Evolutionary conservation across 768 basidiomycete genomes (phyloP), one percentile per base, ranked within the genome.

Genomic region (Phlebiopsis gigantea): DNA sequence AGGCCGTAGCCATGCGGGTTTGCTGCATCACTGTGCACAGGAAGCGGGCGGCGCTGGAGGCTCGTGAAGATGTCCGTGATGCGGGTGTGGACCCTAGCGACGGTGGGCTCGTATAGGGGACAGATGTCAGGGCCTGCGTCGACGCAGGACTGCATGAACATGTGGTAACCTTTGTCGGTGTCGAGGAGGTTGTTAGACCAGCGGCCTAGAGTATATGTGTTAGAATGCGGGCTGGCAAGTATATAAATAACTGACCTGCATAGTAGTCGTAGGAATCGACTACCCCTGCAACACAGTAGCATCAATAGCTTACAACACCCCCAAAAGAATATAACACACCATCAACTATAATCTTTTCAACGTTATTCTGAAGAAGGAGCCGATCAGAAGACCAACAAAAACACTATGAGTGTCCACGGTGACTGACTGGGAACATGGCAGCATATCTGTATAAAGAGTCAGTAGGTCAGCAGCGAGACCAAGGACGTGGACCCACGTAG

Each of bases 321-420:
- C 8, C 17, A 21, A 21, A 6, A 12, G 17, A 28, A 24, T 24
- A 17, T 6, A 25, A 25, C 46, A 9, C n/a, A 55, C 70, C 70
- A 53, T 71, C 70, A 25, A 71, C 63, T 34, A 70, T 59, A 1
- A 71, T 30, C 2, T 68, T 62, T 21, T 61, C 70, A 5, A 71
- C 63, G 51, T 71, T 63, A 58, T 70, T 65, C 58, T 59, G 46
- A 8, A 24, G 19, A 24, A 14, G 14, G n/a, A 34, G 9, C 2
- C 5, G 22, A 28, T 24, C 19, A 44, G 41, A 29, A 30, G 8
- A 3, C 10, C 6, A 5, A 21, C 10, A 1, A 26, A 48, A 21
- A 15, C 25, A 25, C 5, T 17, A n/a, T 1, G 26, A 8, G 5
- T 12, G 9, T 28, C 2, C n/a, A 24, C n/a, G n/a, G 25, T 24